Evolutionary conservation across 495 filamentous ascomycete species (phyloP).

Genomic region (Entonaema liquescens): DNA sequence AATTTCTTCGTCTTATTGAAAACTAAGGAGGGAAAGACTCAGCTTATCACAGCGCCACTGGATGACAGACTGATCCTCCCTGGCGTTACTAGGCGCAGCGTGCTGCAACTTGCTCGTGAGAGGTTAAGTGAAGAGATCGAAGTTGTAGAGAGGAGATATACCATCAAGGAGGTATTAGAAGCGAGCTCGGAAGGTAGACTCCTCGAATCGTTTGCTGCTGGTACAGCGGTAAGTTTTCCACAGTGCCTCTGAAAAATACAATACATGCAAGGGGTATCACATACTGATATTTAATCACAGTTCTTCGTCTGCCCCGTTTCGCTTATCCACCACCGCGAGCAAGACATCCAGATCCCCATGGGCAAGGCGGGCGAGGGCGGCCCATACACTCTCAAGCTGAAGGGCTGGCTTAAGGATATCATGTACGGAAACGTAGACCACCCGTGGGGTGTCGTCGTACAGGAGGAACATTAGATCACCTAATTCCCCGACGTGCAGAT

Average conservation of each 20-base stretch:
- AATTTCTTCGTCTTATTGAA: conserved; percentile 93
- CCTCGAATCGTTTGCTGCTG: conserved; percentile 84
- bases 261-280: background rate
- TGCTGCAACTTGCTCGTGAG: conserved; percentile 75
- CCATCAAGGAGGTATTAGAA: conserved; percentile 78
- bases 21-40: conserved; percentile 67
- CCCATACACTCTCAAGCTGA: conserved; percentile 71
- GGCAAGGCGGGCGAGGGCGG: conserved; percentile 66
- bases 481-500: conserved; percentile 11
- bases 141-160: conserved; percentile 81
- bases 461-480: conserved; percentile 57
- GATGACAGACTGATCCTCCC: conserved; percentile 84
- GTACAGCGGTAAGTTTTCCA: conserved; percentile 75
- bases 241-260: background rate
- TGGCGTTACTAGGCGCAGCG: conserved; percentile 80
- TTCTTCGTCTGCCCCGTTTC: conserved; percentile 83
- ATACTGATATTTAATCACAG: conserved; percentile 47
- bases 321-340: conserved; percentile 74
- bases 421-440: conserved; percentile 87
- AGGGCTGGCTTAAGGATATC: conserved; percentile 80
- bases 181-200: conserved; percentile 79
- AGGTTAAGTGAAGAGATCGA: conserved; percentile 69
- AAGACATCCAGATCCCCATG: conserved; percentile 73
- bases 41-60: conserved; percentile 85
- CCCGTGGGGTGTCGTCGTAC: conserved; percentile 80